Evolutionary conservation across 345 rosid species (phyloP), one percentile per base, ranked within the genome.

Genomic region (Microcos paniculata): DNA sequence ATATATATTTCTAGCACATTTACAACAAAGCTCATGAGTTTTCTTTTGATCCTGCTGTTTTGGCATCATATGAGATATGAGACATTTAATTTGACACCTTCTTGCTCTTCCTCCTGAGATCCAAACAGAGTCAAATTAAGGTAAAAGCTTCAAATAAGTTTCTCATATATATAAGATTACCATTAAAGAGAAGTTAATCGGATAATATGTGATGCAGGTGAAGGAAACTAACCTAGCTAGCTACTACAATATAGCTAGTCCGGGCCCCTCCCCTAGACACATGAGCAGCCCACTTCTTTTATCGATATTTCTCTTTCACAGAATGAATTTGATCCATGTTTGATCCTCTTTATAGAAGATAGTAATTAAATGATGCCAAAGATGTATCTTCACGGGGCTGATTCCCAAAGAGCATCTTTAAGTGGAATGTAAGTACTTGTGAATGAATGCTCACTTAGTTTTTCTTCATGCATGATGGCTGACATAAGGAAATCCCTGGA

Each of bases 401-500:
- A 53, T 13, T 38, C 23, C 69, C 80, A 61, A 35, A 69, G 52
- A 63, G 23, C 63, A 79, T 49, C 79, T 79, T 65, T 40, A 76
- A 78, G 59, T 43, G 79, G 80, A 62, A 82, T 70, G 55, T 26
- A 80, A 71, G 73, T 76, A 56, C 71, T 78, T 49, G 38, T 73
- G 74, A 74, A 73, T 24, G 77, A 71, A 49, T 51, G 63, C 62
- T 67, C 75, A 70, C 69, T 42, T 62, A 26, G 76, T 72, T 21
- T 68, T 58, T 55, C 18, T 24, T 76, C 57, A 76, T 57, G 62
- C 70, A 43, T 82, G 80, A 76, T 74, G 71, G 72, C 69, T 78
- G 84, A 84, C 84, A 78, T 57, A 58, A 59, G 67, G 10, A 10
- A 76, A 67, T 63, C 58, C 48, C 70, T 63, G 80, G 77, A 78